Conservation (phyloP, 2,329 filamentous ascomycete species). For the Neonectria neomacrospora region DNA sequence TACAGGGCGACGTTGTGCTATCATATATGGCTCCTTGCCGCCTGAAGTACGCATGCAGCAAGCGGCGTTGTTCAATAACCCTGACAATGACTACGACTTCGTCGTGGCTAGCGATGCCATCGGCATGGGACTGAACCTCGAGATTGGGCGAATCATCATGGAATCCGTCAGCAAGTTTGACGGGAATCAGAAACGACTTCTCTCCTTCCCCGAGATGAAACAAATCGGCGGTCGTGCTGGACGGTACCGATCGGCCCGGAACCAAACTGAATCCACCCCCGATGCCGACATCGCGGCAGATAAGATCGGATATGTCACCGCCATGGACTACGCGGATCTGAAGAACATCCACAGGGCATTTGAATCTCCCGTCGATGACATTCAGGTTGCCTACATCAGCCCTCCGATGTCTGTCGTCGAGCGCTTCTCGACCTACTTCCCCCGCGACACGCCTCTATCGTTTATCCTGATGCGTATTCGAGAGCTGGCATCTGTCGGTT, state of each 20-base stretch:
- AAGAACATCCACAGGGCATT: constrained; percentile 71
- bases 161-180: constrained; percentile 81
- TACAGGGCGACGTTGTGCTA: constrained; percentile 85
- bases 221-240: constrained; percentile 96
- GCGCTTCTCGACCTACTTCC: constrained; percentile 84
- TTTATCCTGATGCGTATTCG: constrained; percentile 83
- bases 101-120: constrained; percentile 95
- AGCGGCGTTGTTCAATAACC: constrained; percentile 93
- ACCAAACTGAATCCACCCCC: constrained; percentile 18
- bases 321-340: constrained; percentile 78
- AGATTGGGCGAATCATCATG: constrained; percentile 90
- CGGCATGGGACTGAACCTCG: constrained; percentile 96
- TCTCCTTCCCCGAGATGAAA: constrained; percentile 84
- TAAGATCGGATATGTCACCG: constrained; percentile 81
- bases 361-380: constrained; percentile 68
- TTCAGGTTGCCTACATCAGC: constrained; percentile 77
- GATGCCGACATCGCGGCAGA: constrained; percentile 40
- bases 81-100: constrained; percentile 93
- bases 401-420: constrained; percentile 78
- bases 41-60: constrained; percentile 94
- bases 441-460: constrained; percentile 80
- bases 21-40: constrained; percentile 91
- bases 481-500: constrained; percentile 72
- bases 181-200: constrained; percentile 63
- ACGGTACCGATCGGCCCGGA: constrained; percentile 76